Evolutionary conservation across 345 rosid genomes (phyloP).

Genomic region (Eucalyptus paniculata): DNA sequence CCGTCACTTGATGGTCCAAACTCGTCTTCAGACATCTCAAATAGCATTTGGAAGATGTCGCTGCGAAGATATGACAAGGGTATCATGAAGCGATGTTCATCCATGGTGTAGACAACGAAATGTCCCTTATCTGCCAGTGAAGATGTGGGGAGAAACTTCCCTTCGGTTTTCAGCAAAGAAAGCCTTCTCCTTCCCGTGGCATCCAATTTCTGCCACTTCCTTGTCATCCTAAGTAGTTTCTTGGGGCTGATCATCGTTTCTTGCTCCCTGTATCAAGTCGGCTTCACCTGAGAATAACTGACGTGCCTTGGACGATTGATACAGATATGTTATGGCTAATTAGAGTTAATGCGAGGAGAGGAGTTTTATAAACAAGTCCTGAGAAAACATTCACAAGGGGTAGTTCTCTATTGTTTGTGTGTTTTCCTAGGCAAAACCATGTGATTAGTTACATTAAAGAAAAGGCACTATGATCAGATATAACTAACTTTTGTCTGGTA

Average conservation of each 20-base stretch:
- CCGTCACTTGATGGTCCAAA: background rate
- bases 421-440: background rate
- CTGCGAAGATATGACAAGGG: constrained; percentile 1
- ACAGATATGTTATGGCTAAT: background rate
- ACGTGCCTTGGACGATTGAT: background rate
- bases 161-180: background rate
- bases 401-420: background rate
- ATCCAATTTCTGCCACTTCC: background rate
- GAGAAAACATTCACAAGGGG: background rate
- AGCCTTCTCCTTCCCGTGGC: background rate
- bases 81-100: background rate
- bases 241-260: background rate
- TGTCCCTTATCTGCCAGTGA: constrained; percentile 4
- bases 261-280: background rate
- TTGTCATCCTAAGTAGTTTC: background rate
- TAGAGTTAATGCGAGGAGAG: background rate
- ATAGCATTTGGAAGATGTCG: background rate
- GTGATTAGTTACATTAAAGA: background rate
- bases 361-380: background rate
- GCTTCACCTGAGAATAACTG: background rate
- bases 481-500: background rate
- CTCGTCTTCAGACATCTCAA: background rate
- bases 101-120: constrained; percentile 5
- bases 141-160: background rate
- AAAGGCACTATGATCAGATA: background rate